Conservation (phyloP, 352 stramenopile genomes). For the Globisporangium nodosum region DNA sequence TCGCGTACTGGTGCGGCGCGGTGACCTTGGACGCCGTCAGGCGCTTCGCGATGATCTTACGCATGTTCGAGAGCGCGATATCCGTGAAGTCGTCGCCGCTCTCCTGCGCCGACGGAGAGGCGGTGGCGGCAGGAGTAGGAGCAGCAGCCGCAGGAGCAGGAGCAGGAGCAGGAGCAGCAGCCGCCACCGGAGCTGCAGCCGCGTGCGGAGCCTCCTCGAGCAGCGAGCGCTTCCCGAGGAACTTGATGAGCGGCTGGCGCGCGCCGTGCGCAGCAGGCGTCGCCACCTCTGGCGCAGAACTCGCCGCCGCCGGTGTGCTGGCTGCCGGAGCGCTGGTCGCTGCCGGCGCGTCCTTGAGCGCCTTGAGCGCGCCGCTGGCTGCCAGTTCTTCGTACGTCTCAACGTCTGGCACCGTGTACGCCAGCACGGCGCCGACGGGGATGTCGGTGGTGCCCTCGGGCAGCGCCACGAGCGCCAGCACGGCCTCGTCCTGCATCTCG, state of each 20-base stretch:
- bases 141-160: not conserved
- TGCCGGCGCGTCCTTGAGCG: constrained; percentile 26
- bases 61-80: constrained; percentile 92
- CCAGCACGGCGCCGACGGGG: constrained; percentile 88
- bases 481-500: constrained; percentile 96
- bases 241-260: constrained; percentile 76
- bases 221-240: constrained; percentile 79
- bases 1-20: constrained; percentile 97
- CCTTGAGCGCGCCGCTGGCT: constrained; percentile 47
- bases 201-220: constrained; percentile 22
- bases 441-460: constrained; percentile 86
- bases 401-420: constrained; percentile 92
- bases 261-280: constrained; percentile 14
- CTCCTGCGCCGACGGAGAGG: constrained; percentile 4
- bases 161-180: constrained; percentile 10
- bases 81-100: constrained; percentile 65
- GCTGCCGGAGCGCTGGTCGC: constrained; percentile 4
- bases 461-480: constrained; percentile 94
- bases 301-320: constrained; percentile 7
- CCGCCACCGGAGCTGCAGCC: constrained; percentile 8
- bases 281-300: constrained; percentile 2
- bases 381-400: constrained; percentile 66
- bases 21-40: constrained; percentile 95
- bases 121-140: not conserved
- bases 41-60: constrained; percentile 98